A percentile compares a stretch with the other conserved stretches of the same genome.
These are phyloP conservation scores for Lycium ferocissimum DNA, from an alignment of 257 asterid genomes.

Conservation along the genomic window DNA sequence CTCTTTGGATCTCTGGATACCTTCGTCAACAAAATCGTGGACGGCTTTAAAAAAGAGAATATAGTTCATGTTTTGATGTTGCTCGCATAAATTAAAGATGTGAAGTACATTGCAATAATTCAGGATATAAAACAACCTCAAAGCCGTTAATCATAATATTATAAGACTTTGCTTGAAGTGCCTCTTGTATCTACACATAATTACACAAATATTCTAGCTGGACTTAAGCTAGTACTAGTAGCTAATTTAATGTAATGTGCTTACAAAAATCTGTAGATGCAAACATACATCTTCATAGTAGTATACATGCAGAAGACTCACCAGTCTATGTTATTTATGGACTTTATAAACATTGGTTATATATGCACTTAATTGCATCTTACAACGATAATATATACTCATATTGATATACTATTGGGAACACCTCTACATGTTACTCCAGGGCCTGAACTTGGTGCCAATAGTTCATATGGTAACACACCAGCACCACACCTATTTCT, in stretches of 20 bases:
- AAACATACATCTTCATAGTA: not conserved
- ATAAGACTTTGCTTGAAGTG: not conserved
- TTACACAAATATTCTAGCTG: not conserved
- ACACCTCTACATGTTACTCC: constrained; percentile 98
- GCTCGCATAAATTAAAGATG: no score
- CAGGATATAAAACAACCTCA: not conserved
- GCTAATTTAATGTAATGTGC: not conserved
- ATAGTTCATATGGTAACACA: constrained; percentile 90
- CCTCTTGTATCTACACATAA: not conserved
- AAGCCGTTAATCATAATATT: not conserved
- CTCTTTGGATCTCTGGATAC: no score
- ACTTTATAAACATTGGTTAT: not conserved
- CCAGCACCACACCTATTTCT: constrained; percentile 95
- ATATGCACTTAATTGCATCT: not conserved
- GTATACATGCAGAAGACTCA: not conserved
- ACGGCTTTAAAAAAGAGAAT: no score
- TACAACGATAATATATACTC: constrained; percentile 28
- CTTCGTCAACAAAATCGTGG: no score
- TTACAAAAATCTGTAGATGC: not conserved
- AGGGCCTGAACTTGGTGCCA: constrained; percentile 82
- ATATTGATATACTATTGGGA: constrained; percentile 95
- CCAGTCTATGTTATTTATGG: not conserved
- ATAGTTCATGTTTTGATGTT: no score
- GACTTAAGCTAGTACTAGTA: not conserved
- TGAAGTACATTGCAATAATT: not conserved